These are phyloP conservation scores for Ophiognomonia clavigignenti-juglandacearum DNA, from an alignment of 2,329 filamentous ascomycete genomes.

Conservation along the genomic window DNA sequence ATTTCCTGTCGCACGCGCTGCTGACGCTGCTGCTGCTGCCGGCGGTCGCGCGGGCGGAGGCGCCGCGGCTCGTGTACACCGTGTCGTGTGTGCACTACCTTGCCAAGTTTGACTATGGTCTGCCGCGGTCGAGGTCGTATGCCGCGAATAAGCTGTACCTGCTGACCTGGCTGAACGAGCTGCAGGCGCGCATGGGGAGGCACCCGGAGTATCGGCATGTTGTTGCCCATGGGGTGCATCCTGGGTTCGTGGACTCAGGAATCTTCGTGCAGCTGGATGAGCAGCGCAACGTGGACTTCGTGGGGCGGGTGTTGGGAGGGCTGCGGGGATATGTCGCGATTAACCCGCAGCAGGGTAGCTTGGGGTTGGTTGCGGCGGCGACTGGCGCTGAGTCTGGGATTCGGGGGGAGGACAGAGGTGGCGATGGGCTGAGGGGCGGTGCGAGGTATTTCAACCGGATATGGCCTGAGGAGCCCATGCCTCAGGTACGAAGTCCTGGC, in stretches of 20 bases:
- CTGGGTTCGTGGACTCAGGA: not conserved
- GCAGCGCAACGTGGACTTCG: too few relatives aligned
- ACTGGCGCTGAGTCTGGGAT: not conserved
- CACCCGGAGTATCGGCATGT: not conserved
- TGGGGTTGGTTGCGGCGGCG: not conserved
- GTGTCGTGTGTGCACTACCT: not conserved
- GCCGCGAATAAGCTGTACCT: not conserved
- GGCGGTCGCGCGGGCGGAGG: not conserved
- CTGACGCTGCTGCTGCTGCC: not conserved
- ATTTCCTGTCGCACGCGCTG: not conserved
- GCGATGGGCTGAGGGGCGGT: not conserved
- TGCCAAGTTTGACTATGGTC: not conserved
- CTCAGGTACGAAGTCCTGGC: not conserved
- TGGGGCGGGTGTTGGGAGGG: not conserved
- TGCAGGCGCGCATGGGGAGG: not conserved
- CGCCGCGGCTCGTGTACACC: not conserved
- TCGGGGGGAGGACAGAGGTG: not conserved
- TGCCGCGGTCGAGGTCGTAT: not conserved
- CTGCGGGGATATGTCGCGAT: not conserved
- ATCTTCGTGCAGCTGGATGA: too few relatives aligned
- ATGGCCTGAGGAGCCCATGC: not conserved
- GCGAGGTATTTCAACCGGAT: not conserved
- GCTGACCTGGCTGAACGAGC: not conserved
- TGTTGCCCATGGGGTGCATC: not conserved
- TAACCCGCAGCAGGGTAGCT: not conserved